A percentile compares a stretch with the other conserved stretches of the same genome.
Conservation (phyloP, 2,329 filamentous ascomycete genomes). For the Dactylonectria macrodidyma region DNA sequence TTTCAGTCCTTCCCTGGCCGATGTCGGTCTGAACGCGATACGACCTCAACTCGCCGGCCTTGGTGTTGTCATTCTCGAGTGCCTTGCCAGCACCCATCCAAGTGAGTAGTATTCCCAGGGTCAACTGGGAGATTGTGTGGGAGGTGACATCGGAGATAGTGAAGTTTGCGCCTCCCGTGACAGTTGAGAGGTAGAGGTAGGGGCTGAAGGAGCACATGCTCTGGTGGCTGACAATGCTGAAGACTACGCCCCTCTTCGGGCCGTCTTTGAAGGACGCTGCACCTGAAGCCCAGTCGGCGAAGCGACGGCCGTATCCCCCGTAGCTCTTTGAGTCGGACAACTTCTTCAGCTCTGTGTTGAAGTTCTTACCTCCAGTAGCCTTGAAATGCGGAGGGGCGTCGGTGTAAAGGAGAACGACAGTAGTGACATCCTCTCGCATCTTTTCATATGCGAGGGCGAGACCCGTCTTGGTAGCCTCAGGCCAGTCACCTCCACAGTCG, state of each 20-base stretch:
- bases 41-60: constrained; percentile 26
- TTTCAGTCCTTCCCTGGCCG: constrained; percentile 21
- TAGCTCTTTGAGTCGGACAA: constrained; percentile 42
- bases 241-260: constrained; percentile 60
- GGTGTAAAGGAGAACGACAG: constrained; percentile 64
- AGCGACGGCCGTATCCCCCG: constrained; percentile 52
- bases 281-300: constrained; percentile 62
- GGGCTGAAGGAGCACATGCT: constrained; percentile 46
- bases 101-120: constrained; percentile 49
- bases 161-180: constrained; percentile 60
- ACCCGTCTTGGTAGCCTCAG: constrained; percentile 65
- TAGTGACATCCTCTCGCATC: constrained; percentile 64
- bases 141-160: constrained; percentile 44
- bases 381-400: constrained; percentile 64
- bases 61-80: constrained; percentile 20
- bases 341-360: constrained; percentile 46
- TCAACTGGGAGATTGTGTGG: constrained; percentile 57
- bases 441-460: constrained; percentile 61
- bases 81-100: constrained; percentile 42
- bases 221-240: constrained; percentile 55
- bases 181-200: constrained; percentile 58
- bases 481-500: constrained; percentile 57
- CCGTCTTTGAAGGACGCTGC: constrained; percentile 51
- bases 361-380: constrained; percentile 48
- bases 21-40: constrained; percentile 39